Base-by-base conservation (phyloP, 31 red algal genomes). In the Odonthalia washingtoniensis region DNA sequence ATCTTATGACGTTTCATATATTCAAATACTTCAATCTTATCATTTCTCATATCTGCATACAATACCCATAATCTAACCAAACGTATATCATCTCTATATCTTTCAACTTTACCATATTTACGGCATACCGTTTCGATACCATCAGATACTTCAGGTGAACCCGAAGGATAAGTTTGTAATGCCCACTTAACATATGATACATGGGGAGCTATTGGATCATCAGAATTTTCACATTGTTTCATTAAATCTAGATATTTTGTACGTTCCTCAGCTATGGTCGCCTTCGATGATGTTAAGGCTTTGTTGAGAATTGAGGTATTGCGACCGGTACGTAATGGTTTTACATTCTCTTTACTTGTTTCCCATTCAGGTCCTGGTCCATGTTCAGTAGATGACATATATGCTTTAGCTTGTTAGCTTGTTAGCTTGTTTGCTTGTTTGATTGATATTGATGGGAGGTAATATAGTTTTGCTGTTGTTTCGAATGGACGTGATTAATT, bases 1-100 rank as follows among this genome's bases (percentile, higher is more conserved):
- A 97, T 97, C 17, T 81, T 64, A 14, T 75, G 70, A 18, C 69
- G 46, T 60, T 76, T 72, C 85, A 97, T 91, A 66, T 93, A 97
- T 18, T 49, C 87, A 79, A 97, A 97, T 21, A 93, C 91, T 31
- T 93, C 88, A 4, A 90, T 74, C 74, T 92, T 85, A 67, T 97
- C 95, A 49, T 61, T 35, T 30, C 85, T 70, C 46, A 87, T 69
- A 49, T 97, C 95, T 0, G 91, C 87, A 60, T 92, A 92, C 30
- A 79, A 84, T 66, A 97, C 83, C 95, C 95, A 97, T 36, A 97
- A 77, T 42, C 91, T 82, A 34, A 93, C 74, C 53, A 91, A 93
- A 3, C 91, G 80, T 30, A 75, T 74, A 62, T 93, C 91, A 46
- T 93, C 75, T 21, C 81, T 65, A 78, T 91, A 95, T 61, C 63